These are phyloP conservation scores for Quercus dentata DNA, from an alignment of 306 rosid species.

Conservation along the genomic window DNA sequence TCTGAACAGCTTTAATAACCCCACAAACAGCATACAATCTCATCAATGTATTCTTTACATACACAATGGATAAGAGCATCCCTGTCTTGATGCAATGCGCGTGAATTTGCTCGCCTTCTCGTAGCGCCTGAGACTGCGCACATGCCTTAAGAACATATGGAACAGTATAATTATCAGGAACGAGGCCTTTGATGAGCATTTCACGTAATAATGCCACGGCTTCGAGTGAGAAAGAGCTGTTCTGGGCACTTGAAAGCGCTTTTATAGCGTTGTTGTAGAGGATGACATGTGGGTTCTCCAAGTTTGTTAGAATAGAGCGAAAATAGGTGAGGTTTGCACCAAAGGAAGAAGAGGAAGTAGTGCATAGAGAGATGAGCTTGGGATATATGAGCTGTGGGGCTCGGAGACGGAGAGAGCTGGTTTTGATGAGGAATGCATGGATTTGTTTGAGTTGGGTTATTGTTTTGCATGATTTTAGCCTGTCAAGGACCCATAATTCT, in stretches of 20 bases:
- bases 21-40: slow-evolving; percentile 36
- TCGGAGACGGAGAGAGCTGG: slow-evolving; percentile 17
- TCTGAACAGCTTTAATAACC: slow-evolving; percentile 4
- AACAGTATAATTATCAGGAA: slow-evolving; percentile 34
- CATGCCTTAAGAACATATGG: slow-evolving; percentile 38
- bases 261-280: slow-evolving; percentile 37
- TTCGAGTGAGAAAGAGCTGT: not conserved
- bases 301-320: slow-evolving; percentile 19
- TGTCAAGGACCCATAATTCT: slow-evolving; percentile 11
- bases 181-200: slow-evolving; percentile 23
- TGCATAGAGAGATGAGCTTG: slow-evolving; percentile 10
- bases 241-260: not conserved
- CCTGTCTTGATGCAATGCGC: slow-evolving; percentile 26
- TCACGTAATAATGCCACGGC: slow-evolving; percentile 17
- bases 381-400: not conserved
- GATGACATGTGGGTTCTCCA: slow-evolving; percentile 4
- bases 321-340: slow-evolving; percentile 9
- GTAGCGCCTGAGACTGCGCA: slow-evolving; percentile 17
- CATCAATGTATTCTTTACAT: slow-evolving; percentile 38
- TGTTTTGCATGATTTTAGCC: slow-evolving; percentile 21
- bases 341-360: not conserved
- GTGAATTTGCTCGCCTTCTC: slow-evolving; percentile 39
- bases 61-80: slow-evolving; percentile 25
- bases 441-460: slow-evolving; percentile 24
- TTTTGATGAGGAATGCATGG: slow-evolving; percentile 33